Evolutionary conservation across 1,284 basidiomycete genomes (phyloP).

Genomic region (Marasmius sp.): DNA sequence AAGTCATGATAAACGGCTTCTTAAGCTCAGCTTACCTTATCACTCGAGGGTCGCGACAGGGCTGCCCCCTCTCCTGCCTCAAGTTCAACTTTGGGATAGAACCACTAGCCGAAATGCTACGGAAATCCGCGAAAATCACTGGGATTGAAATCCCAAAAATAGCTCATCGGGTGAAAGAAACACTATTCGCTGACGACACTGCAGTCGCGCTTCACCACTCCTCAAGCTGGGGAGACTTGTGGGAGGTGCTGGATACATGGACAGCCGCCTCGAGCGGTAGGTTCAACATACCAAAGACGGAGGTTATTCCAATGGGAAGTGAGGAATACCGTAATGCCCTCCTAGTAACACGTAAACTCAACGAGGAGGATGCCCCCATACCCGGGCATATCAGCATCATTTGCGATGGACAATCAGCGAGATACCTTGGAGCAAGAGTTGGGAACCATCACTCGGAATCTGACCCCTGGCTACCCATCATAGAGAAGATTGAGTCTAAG

Average conservation of each 20-base stretch:
- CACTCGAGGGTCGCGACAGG: constrained; percentile 25
- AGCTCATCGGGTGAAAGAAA: constrained; percentile 17
- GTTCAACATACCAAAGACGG: no score
- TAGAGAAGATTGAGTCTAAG: constrained; percentile 2
- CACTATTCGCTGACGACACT: constrained; percentile 34
- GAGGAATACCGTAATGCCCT: constrained; percentile 10
- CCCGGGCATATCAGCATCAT: constrained; percentile 16
- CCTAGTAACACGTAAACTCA: background rate
- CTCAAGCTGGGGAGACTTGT: constrained; percentile 19
- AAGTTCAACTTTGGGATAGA: constrained; percentile 28
- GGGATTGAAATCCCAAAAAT: constrained; percentile 17
- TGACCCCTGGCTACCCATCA: constrained; percentile 17
- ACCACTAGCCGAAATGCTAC: constrained; percentile 18
- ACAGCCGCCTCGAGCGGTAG: constrained; percentile 30
- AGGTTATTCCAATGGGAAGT: constrained; percentile 31
- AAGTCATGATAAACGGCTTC: constrained; percentile 21
- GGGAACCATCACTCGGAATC: constrained; percentile 7
- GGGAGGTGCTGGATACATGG: constrained; percentile 24
- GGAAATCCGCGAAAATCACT: constrained; percentile 11
- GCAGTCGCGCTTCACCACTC: constrained; percentile 14
- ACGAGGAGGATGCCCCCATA: constrained; percentile 21
- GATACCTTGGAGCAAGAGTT: background rate
- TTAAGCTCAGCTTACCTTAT: constrained; percentile 15
- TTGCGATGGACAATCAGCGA: background rate
- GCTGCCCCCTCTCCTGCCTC: constrained; percentile 24